Percentiles rank a stretch among this genome's conserved stretches.
Evolutionary conservation across 2,329 filamentous ascomycete species (phyloP).

Genomic region (Intubia oerlemansii): DNA sequence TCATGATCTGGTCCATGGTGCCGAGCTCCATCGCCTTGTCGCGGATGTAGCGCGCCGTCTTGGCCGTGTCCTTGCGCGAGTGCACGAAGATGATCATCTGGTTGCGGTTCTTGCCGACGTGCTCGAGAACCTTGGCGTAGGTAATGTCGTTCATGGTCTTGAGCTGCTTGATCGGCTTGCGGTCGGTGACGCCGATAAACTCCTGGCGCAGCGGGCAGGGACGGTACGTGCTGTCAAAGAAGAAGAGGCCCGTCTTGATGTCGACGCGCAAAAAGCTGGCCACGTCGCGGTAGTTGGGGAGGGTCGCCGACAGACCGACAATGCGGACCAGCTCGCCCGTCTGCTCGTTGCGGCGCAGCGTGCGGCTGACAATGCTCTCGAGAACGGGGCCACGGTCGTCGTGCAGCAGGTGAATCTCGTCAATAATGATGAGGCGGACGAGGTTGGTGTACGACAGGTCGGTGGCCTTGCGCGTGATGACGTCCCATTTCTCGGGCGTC

Average conservation of each 20-base stretch:
- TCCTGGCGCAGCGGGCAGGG: conserved; percentile 92
- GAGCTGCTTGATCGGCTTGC: conserved; percentile 95
- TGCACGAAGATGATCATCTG: conserved; percentile 99
- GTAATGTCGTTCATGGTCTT: conserved; percentile 99
- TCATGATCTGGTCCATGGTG: conserved; percentile 87
- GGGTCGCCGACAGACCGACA: conserved; percentile 78
- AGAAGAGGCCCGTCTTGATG: conserved; percentile 66
- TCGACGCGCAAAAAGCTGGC: conserved; percentile 89
- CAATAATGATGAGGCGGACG: conserved; percentile 89
- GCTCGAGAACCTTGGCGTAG: conserved; percentile 91
- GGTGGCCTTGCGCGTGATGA: conserved; percentile 93
- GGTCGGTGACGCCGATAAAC: conserved; percentile 92
- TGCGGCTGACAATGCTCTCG: conserved; percentile 90
- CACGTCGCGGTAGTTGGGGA: conserved; percentile 93
- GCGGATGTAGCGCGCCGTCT: conserved; percentile 86
- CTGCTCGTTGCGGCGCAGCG: conserved; percentile 80
- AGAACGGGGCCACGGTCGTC: conserved; percentile 93
- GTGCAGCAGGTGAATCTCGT: conserved; percentile 93
- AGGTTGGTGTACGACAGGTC: conserved; percentile 93
- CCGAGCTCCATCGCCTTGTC: conserved; percentile 96
- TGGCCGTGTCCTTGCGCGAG: conserved; percentile 92
- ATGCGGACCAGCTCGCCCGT: conserved; percentile 84
- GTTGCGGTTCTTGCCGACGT: conserved; percentile 79
- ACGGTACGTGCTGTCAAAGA: conserved; percentile 86
- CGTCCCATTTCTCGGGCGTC: conserved; percentile 97